Base-by-base conservation (phyloP, 768 basidiomycete species). In the Rhizopogon vinicolor region DNA sequence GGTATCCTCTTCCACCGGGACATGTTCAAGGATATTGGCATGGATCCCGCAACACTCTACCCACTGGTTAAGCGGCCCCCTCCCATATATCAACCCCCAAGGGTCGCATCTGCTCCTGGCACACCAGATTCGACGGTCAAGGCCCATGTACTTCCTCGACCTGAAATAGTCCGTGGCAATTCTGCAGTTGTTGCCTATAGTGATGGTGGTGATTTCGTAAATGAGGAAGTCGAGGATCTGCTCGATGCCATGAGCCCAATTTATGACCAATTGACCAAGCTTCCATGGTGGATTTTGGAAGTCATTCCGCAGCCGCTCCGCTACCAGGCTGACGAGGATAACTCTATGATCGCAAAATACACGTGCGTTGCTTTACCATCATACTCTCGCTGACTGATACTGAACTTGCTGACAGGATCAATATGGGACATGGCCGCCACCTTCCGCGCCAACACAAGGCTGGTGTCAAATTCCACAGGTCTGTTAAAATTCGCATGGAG, bases 231-330 rank as follows among this genome's bases (percentile, higher is more conserved):
- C 13, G 85, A 88, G 57, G 87, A 90, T 31, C 58, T 86, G 35
- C 63, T 67, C 3, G 89, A 90, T 60, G 80, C 82, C 4, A 53
- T 85, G 12, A 72, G 72, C 49, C 73, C 71, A 0, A 65, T 76
- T 3, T 81, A 82, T 54, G 88, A 90, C 66, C 78, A 86, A 70
- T 75, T 90, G 31, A 59, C 74, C 5, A 57, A 68, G 19, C 72
- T 60, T 46, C 52, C 44, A 0, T 90, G 88, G 89, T 90, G 89
- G 88, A 58, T 83, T 19, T 68, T 91, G 29, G 88, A 91, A 65
- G 52, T 75, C 31, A 41, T 83, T 14, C 84, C 82, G 0, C 70
- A 66, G 58, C 58, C 44, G 50, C 25, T 62, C 51, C 68, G 54
- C 39, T 70, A 58, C 55, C 70, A 72, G 44, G 53, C 58, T 18